Evolutionary conservation across 306 rosid genomes (phyloP), one percentile per base, ranked within the genome.

Genomic region (Betula pendula): DNA sequence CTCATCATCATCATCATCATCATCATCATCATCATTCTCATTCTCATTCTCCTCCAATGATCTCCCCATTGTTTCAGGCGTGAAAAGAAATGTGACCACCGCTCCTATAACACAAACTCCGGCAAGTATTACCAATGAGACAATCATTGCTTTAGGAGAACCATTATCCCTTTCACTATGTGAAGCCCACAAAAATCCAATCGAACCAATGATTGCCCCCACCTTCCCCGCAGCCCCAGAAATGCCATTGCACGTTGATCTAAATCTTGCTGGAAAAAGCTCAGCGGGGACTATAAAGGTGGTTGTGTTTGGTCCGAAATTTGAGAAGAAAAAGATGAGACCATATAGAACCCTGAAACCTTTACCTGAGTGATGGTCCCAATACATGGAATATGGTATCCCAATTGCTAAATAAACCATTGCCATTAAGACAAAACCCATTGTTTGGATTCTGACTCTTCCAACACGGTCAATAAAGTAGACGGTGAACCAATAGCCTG

Each of bases 261-360:
- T 60, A 31, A 90, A 89, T 72, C 97, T 79, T 0, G 97, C 96
- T 0, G 96, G 97, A 19, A 93, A 90, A 2, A 93, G 96, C 49
- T 93, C 97, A 0, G 97, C 96, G 0, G 96, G 96, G 50, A 90
- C 86, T 4, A 92, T 89, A 29, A 89, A 92, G 6, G 96, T 90
- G 1, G 97, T 92, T 19, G 97, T 87, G 85, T 93, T 93, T 20
- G 97, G 97, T 19, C 97, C 97, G 13, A 90, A 93, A 44, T 90
- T 93, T 1, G 96, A 84, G 71, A 90, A 93, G 87, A 93, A 93
- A 75, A 93, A 90, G 8, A 92, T 86, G 68, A 93, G 89, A 4
- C 90, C 86, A 22, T 90, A 93, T 29, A 90, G 81, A 31, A 85
- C 33, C 79, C 87, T 73, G 78, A 89, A 90, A 0, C 91, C 87